phyloP scores from a whole-genome alignment of 768 basidiomycete species.

The Russula sp. region DNA sequence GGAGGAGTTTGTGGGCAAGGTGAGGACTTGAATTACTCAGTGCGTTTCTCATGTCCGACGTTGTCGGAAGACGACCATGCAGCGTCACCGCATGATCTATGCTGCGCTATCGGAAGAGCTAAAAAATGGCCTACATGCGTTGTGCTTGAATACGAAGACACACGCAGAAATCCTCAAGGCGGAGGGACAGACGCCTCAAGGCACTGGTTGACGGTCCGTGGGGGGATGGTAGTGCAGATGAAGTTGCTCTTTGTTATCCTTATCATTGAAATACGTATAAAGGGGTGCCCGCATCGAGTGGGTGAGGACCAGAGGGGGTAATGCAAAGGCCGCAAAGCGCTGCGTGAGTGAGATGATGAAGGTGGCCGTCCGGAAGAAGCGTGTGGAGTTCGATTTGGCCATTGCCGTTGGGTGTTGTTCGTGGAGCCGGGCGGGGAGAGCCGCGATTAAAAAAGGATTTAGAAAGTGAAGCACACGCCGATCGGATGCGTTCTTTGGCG shows the following conservation, averaged over 20 bases:
- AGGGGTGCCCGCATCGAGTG: too few relatives aligned
- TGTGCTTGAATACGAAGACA: slow-evolving; percentile 71
- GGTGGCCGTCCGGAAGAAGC: slow-evolving; percentile 3
- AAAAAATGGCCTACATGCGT: slow-evolving; percentile 61
- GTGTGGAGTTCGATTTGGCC: slow-evolving; percentile 5
- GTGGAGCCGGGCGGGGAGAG: slow-evolving; percentile 11
- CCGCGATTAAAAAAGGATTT: slow-evolving; percentile 10
- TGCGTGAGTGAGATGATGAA: background rate
- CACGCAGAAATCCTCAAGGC: slow-evolving; percentile 37
- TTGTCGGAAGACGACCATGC: slow-evolving; percentile 52
- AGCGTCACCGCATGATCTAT: slow-evolving; percentile 77
- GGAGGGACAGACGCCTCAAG: slow-evolving; percentile 18
- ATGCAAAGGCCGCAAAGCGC: background rate
- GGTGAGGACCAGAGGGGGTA: too few relatives aligned
- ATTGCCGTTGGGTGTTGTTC: slow-evolving; percentile 8
- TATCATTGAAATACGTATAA: too few relatives aligned
- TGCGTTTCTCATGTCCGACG: slow-evolving; percentile 10
- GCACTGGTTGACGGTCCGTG: slow-evolving; percentile 11
- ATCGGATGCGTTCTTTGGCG: slow-evolving; percentile 7
- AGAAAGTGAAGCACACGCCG: slow-evolving; percentile 5
- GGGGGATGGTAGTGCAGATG: background rate
- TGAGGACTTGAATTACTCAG: slow-evolving; percentile 27
- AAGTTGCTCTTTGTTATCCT: too few relatives aligned
- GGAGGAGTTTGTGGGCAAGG: slow-evolving; percentile 67
- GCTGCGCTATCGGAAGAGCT: slow-evolving; percentile 65